Conservation (phyloP, 306 rosid species). For the Oemleria cerasiformis region DNA sequence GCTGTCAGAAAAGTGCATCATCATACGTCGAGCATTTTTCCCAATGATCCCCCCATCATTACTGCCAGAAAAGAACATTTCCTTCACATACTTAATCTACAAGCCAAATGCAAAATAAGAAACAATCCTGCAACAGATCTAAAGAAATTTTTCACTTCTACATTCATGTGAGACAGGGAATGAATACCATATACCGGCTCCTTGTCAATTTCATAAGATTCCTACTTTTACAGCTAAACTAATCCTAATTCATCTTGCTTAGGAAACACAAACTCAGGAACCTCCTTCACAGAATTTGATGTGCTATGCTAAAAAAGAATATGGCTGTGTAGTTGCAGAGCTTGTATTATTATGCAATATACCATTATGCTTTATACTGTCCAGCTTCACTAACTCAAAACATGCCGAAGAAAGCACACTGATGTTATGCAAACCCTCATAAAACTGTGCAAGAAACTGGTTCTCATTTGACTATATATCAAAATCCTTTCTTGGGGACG, state of each 20-base stretch:
- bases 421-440: background rate
- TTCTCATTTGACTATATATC: background rate
- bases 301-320: background rate
- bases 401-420: background rate
- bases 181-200: background rate
- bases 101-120: conserved; percentile 39
- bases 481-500: background rate
- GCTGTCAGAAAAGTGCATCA: conserved; percentile 60
- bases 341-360: background rate
- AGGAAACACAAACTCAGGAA: background rate
- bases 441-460: background rate
- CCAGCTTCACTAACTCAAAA: background rate
- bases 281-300: background rate
- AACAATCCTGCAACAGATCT: conserved; percentile 11
- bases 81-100: conserved; percentile 71
- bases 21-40: conserved; percentile 58
- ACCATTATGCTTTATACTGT: background rate
- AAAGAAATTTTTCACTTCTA: background rate
- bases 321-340: background rate
- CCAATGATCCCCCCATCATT: conserved; percentile 33
- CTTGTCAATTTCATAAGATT: background rate
- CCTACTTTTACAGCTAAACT: background rate
- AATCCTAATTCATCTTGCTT: background rate
- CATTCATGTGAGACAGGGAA: background rate
- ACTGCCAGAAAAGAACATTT: conserved; percentile 55